Percentiles rank a stretch among this genome's conserved stretches.
These are phyloP conservation scores for Volvariella volvacea DNA, from an alignment of 1,284 basidiomycete genomes.

Conservation along the genomic window DNA sequence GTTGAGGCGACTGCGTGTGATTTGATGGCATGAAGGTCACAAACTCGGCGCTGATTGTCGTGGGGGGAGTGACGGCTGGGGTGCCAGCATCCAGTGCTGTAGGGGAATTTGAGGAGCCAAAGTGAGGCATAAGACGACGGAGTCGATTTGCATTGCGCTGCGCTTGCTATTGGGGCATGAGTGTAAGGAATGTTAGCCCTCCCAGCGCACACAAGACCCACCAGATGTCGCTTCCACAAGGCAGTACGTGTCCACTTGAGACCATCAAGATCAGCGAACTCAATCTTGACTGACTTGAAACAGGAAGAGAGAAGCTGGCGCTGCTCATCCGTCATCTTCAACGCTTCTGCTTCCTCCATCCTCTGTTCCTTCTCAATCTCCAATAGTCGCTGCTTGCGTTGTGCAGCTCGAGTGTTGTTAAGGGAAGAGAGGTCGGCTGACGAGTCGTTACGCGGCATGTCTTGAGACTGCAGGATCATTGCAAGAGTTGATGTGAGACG, in stretches of 20 bases:
- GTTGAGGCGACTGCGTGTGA: too few relatives aligned
- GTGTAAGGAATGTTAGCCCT: too few relatives aligned
- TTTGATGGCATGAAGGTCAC: too few relatives aligned
- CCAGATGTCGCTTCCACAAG: conserved; percentile 11
- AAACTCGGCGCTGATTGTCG: too few relatives aligned
- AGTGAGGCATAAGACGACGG: too few relatives aligned
- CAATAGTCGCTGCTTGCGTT: conserved; percentile 24
- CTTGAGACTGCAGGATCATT: conserved; percentile 7
- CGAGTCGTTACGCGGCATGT: too few relatives aligned
- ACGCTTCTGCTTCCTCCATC: conserved; percentile 38
- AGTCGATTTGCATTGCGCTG: too few relatives aligned
- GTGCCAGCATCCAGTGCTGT: too few relatives aligned
- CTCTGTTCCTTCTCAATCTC: conserved; percentile 40
- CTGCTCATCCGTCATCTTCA: conserved; percentile 39
- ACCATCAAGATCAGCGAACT: conserved; percentile 22
- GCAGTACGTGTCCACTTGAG: conserved; percentile 17
- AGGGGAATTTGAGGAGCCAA: too few relatives aligned
- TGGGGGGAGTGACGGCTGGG: too few relatives aligned
- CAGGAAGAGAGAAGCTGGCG: conserved; percentile 16
- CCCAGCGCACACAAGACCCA: background rate
- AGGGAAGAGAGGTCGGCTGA: too few relatives aligned
- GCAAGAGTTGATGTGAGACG: conserved; percentile 15
- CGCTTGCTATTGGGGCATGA: too few relatives aligned
- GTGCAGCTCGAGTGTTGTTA: conserved; percentile 16
- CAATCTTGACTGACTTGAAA: conserved; percentile 21